Evolutionary conservation across 83 land plant genomes (phyloP).

Genomic region (Thuja plicata): DNA sequence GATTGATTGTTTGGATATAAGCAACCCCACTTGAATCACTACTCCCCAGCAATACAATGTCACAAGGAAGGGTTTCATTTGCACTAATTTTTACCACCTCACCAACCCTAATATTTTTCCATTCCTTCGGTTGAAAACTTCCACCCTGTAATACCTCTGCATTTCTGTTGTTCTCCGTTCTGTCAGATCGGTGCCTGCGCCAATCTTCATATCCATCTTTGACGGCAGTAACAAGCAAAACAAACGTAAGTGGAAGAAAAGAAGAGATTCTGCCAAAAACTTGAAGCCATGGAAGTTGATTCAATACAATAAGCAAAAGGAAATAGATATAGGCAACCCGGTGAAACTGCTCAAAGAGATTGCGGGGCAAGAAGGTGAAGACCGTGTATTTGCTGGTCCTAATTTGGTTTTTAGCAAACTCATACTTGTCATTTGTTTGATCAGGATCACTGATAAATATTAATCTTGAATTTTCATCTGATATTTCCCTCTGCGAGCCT

Average conservation of each 20-base stretch:
- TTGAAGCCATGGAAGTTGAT: slow-evolving; percentile 91
- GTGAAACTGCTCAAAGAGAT: slow-evolving; percentile 93
- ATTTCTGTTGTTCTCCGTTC: slow-evolving; percentile 68
- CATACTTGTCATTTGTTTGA: slow-evolving; percentile 63
- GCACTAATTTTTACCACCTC: slow-evolving; percentile 74
- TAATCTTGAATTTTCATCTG: slow-evolving; percentile 49
- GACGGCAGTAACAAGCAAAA: slow-evolving; percentile 73
- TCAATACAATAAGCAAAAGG: slow-evolving; percentile 75
- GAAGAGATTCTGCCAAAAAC: slow-evolving; percentile 80
- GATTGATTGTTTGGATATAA: slow-evolving; percentile 85
- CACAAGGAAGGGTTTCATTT: slow-evolving; percentile 85
- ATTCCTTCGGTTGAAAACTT: slow-evolving; percentile 49
- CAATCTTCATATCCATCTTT: slow-evolving; percentile 94
- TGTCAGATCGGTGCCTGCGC: slow-evolving; percentile 77
- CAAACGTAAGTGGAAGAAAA: slow-evolving; percentile 76
- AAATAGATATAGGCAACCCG: slow-evolving; percentile 87
- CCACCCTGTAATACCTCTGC: slow-evolving; percentile 52
- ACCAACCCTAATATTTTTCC: slow-evolving; percentile 83
- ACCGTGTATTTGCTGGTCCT: slow-evolving; percentile 77
- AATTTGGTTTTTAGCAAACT: slow-evolving; percentile 66
- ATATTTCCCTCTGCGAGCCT: slow-evolving; percentile 49
- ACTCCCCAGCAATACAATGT: slow-evolving; percentile 73
- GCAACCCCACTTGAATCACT: slow-evolving; percentile 89
- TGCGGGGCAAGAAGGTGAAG: slow-evolving; percentile 79
- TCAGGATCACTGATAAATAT: slow-evolving; percentile 72